These are phyloP conservation scores for Didymella exigua DNA, from an alignment of 2,329 filamentous ascomycete genomes.

Conservation along the genomic window DNA sequence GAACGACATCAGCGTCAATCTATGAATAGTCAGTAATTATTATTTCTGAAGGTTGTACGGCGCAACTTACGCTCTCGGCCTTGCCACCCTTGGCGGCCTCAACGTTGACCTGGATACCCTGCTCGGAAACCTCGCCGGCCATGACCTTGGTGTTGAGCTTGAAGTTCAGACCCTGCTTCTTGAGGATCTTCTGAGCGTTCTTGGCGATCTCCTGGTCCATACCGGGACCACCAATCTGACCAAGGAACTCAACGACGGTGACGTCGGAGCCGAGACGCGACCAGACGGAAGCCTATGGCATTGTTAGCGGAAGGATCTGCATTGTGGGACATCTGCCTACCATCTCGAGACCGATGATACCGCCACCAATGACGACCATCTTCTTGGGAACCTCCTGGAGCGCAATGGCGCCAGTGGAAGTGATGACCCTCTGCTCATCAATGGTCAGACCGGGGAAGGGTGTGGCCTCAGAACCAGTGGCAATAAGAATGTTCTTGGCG, in stretches of 20 bases:
- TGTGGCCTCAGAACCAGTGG: slow-evolving; percentile 92
- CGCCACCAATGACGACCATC: slow-evolving; percentile 96
- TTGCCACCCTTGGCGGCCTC: slow-evolving; percentile 97
- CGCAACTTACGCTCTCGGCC: slow-evolving; percentile 74
- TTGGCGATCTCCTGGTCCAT: slow-evolving; percentile 97
- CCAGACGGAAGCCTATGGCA: slow-evolving; percentile 79
- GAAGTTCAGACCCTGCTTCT: slow-evolving; percentile 98
- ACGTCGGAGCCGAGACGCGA: slow-evolving; percentile 91
- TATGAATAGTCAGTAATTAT: slow-evolving; percentile 48
- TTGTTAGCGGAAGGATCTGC: not conserved
- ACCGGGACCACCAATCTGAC: slow-evolving; percentile 94
- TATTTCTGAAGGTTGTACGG: not conserved
- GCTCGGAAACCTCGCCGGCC: slow-evolving; percentile 78
- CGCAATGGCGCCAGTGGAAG: slow-evolving; percentile 91
- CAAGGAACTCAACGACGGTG: slow-evolving; percentile 94
- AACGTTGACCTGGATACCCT: slow-evolving; percentile 79
- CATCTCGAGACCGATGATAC: slow-evolving; percentile 99
- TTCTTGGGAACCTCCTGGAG: slow-evolving; percentile 91
- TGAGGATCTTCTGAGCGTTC: slow-evolving; percentile 85
- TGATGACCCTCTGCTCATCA: slow-evolving; percentile 96
- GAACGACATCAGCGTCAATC: slow-evolving; percentile 93
- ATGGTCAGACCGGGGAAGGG: slow-evolving; percentile 95
- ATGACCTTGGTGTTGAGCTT: slow-evolving; percentile 96
- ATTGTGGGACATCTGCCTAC: slow-evolving; percentile 51
- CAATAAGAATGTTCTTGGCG: slow-evolving; percentile 98